Base-by-base conservation (phyloP, 306 rosid genomes). In the Amphicarpaea edgeworthii region DNA sequence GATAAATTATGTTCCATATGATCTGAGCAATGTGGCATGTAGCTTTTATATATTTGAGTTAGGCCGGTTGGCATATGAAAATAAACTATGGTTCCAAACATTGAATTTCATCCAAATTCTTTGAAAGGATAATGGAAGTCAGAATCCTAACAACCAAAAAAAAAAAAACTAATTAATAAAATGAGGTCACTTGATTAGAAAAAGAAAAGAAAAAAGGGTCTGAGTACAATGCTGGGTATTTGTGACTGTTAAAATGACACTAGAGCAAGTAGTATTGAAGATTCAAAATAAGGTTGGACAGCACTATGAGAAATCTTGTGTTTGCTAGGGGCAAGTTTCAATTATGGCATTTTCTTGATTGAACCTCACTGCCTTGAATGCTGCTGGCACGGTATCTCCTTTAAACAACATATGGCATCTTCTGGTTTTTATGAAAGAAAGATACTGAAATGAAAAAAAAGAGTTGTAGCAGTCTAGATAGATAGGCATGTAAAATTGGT, bases 331-430 rank as follows among this genome's bases (percentile, higher is more conserved):
- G 69, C 75, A 76, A 76, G 79, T 76, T 76, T 80, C 71, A 72
- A 81, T 42, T 12, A 67, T 73, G 40, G 53, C 7, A 69, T 63
- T 64, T 58, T 41, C 28, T 72, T 78, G 85, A 78, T 81, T 78
- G 85, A 85, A 81, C 85, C 85, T 81, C 81, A 73, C 85, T 81
- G 60, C 41, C 62, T 54, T 73, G 26, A 68, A 77, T 81, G 68
- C 85, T 77, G 83, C 85, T 77, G 83, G 68, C 68, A 78, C 61
- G 83, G 85, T 85, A 78, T 81, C 83, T 81, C 81, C 85, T 85
- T 85, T 81, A 73, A 69, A 70, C 83, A 85, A 78, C 83, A 85
- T 55, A 73, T 34, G 26, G 85, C 85, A 85, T 85, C 83, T 85
- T 85, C 78, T 61, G 37, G 41, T 41, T 84, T 82, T 66, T 68